Base-by-base conservation (phyloP, 2,329 filamentous ascomycete genomes). In the Pseudocercospora crystallina region DNA sequence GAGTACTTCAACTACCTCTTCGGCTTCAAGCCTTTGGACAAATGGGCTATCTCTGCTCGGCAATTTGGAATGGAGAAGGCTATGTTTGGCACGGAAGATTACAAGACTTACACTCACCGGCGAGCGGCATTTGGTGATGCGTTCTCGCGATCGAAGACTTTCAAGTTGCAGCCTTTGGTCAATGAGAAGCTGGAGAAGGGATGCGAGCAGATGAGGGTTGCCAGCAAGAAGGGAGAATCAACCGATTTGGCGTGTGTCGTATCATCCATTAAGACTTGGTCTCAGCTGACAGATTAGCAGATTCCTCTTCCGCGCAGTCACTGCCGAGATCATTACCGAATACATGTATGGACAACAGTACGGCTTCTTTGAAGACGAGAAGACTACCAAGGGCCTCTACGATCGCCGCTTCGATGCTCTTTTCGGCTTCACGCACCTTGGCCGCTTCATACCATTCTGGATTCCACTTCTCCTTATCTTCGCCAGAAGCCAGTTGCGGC, bases 271-370 rank as follows among this genome's bases (percentile, higher is more conserved):
- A 13, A 20, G 41, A 14, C 8, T 34, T 3, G 14, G n/a, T 11
- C 31, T 17, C 4, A 4, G 10, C 29, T 43, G 31, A 43, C 14
- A 34, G 9, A 12, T 11, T 31, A n/a, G 37, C 10, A 43, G 41
- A 12, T 20, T 33, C 20, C 35, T 53, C 20, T 53, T 43, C 17
- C 49, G 49, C 4, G 49, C 49, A 7, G 34, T 48, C 5, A 48
- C 49, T 17, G 49, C 50, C 4, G 45, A 53, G 35, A 52, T 52
- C 17, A 40, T 49, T 11, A 45, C 50, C 14, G 35, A 48, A 30
- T 53, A 53, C 31, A 53, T 53, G 44, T 53, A 53, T 29, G 50
- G 50, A 29, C 50, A 53, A 29, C 45, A 49, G 11, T 49, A 54
- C 17, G 47, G 38, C 10, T 51, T 50, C 39, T 47, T 54, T 34